Conservation (phyloP, 495 filamentous ascomycete species). For the Trichocladium antarcticum region DNA sequence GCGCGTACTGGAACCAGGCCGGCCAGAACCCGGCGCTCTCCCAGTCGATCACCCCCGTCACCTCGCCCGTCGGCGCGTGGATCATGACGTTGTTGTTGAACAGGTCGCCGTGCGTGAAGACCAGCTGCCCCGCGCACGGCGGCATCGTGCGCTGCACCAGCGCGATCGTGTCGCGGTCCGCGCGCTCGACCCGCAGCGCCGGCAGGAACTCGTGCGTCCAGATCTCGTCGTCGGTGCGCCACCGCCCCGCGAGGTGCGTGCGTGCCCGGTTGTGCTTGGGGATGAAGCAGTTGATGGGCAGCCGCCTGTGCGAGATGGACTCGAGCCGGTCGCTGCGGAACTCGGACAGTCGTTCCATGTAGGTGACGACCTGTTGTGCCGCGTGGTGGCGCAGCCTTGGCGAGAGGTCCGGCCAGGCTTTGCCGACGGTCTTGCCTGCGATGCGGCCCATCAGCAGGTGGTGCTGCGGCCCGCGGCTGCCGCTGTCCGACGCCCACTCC, state of each 20-base stretch:
- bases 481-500: slow-evolving; percentile 8
- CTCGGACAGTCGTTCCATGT: background rate
- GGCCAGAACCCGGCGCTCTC: slow-evolving; percentile 9
- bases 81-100: slow-evolving; percentile 10
- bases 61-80: background rate
- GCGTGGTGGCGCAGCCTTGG: too few species aligned
- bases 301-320: background rate
- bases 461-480: background rate
- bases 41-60: slow-evolving; percentile 12
- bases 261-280: background rate
- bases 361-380: background rate
- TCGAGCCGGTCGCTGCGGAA: background rate
- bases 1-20: slow-evolving; percentile 9
- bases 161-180: too few species aligned
- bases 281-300: slow-evolving; percentile 5
- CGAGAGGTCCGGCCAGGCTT: background rate
- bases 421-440: background rate
- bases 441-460: background rate
- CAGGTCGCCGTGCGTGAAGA: slow-evolving; percentile 5
- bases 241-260: background rate
- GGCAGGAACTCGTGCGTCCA: background rate
- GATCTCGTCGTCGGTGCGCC: background rate
- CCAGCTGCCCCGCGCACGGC: background rate
- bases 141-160: background rate
- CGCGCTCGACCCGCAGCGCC: background rate